Evolutionary conservation across 2,329 filamentous ascomycete genomes (phyloP).

Genomic region (Aspergillus japonicus): DNA sequence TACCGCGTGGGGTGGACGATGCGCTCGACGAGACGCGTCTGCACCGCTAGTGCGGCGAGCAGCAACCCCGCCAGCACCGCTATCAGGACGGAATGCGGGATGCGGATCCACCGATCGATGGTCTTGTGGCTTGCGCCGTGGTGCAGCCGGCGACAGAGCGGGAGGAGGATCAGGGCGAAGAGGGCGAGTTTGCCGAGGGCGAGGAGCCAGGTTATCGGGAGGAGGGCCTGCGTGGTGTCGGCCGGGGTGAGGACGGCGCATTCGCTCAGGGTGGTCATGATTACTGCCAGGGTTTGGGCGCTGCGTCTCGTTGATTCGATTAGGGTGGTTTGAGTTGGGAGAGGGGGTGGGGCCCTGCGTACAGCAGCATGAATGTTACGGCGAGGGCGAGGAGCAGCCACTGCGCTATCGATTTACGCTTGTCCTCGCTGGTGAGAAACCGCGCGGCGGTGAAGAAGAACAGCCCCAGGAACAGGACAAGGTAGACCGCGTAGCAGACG

Average conservation of each 20-base stretch:
- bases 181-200: conserved; percentile 2
- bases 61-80: conserved; percentile 10
- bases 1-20: background rate
- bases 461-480: conserved; percentile 12
- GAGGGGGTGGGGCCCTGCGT: background rate
- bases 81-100: conserved; percentile 8
- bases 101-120: background rate
- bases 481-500: conserved; percentile 18
- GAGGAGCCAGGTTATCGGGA: conserved; percentile 9
- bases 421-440: background rate
- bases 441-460: background rate
- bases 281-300: background rate
- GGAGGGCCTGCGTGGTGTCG: background rate
- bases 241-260: conserved; percentile 4
- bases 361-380: conserved; percentile 14
- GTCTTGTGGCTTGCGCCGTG: conserved; percentile 2
- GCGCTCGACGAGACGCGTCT: conserved; percentile 2
- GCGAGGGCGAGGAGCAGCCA: conserved; percentile 14
- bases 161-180: conserved; percentile 13
- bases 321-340: background rate
- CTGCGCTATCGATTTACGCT: background rate
- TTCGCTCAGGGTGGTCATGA: conserved; percentile 4
- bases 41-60: conserved; percentile 7
- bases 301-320: background rate
- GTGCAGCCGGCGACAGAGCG: conserved; percentile 16